Conservation (phyloP, 352 stramenopile genomes). For the Aphanomyces astaci region DNA sequence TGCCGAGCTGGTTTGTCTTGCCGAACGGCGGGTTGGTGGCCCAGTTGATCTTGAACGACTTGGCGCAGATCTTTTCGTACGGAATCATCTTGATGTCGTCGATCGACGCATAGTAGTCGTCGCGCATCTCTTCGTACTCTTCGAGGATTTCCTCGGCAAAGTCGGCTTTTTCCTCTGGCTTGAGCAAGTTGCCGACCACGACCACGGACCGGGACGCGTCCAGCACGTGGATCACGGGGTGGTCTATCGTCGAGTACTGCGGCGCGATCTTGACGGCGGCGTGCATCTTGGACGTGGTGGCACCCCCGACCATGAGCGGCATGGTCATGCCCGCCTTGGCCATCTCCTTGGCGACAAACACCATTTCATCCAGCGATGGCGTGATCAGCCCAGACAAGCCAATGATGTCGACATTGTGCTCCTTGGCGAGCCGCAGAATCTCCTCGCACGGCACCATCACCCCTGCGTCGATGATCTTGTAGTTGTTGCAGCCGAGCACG, state of each 20-base stretch:
- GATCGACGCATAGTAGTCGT: slow-evolving; percentile 78
- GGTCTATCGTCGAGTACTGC: slow-evolving; percentile 91
- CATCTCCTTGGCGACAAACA: slow-evolving; percentile 94
- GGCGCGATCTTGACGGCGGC: slow-evolving; percentile 96
- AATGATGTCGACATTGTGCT: slow-evolving; percentile 93
- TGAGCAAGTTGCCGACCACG: slow-evolving; percentile 90
- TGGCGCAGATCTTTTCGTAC: slow-evolving; percentile 45
- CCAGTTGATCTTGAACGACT: slow-evolving; percentile 89
- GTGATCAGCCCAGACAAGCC: slow-evolving; percentile 97
- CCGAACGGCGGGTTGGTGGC: slow-evolving; percentile 70
- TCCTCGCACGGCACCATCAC: slow-evolving; percentile 94
- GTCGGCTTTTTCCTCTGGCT: slow-evolving; percentile 81
- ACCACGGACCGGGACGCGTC: slow-evolving; percentile 95
- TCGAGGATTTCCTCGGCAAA: slow-evolving; percentile 93
- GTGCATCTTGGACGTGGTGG: slow-evolving; percentile 97
- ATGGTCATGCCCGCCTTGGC: slow-evolving; percentile 88
- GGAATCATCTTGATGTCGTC: slow-evolving; percentile 59
- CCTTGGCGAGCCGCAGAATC: slow-evolving; percentile 50
- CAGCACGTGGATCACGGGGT: slow-evolving; percentile 97
- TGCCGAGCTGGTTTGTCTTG: slow-evolving; percentile 73
- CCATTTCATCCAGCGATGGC: slow-evolving; percentile 97
- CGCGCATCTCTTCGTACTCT: slow-evolving; percentile 87
- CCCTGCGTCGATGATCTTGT: slow-evolving; percentile 94
- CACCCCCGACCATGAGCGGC: slow-evolving; percentile 95
- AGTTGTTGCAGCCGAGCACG: slow-evolving; percentile 98